Base-by-base conservation (phyloP, 805 yeast species). In the Isabelozyma gotoi region DNA sequence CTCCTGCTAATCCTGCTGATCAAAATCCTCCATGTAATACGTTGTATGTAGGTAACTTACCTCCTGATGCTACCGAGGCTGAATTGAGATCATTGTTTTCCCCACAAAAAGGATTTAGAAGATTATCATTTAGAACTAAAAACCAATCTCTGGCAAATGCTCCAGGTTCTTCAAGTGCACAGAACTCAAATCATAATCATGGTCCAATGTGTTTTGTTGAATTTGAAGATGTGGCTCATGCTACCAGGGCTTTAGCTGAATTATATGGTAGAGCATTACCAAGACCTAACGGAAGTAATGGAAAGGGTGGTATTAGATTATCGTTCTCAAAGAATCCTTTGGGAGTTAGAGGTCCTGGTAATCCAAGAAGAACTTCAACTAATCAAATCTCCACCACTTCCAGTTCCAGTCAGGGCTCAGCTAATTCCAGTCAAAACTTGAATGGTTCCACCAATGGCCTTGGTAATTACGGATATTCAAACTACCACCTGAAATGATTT, bases 131-230 rank as follows among this genome's bases (percentile, higher is more conserved):
- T 73, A 78, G 97, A 55, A 91, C 95, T 14, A 65, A 61, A 37
- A 67, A 64, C 46, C 67, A 61, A 46, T 50, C 65, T 19, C 47
- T 52, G 48, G 47, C 57, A 10, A 58, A 37, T 19, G 33, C 61
- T 36, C 72, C 74, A 35, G 47, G 52, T 14, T 40, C 53, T 31
- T 41, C 51, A 41, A 51, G 51, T 21, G 48, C 56, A 10, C 59
- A 47, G 17, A 41, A 62, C 38, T 68, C 73, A 35, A 51, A 57
- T 35, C 70, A 67, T 45, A 78, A 80, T 51, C 95, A 86, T 68
- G 98, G 99, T 4, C 99, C 99, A 43, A 94, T 94, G 98, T 94
- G 99, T 66, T 94, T 94, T 74, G 99, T 94, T 42, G 99, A 94
- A 71, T 94, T 94, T 70, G 99, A 94, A 55, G 97, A 92, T 63